A percentile compares a stretch with the other conserved stretches of the same genome.
Conservation (phyloP, 352 stramenopile species). For the Paralagenidium karlingii region DNA sequence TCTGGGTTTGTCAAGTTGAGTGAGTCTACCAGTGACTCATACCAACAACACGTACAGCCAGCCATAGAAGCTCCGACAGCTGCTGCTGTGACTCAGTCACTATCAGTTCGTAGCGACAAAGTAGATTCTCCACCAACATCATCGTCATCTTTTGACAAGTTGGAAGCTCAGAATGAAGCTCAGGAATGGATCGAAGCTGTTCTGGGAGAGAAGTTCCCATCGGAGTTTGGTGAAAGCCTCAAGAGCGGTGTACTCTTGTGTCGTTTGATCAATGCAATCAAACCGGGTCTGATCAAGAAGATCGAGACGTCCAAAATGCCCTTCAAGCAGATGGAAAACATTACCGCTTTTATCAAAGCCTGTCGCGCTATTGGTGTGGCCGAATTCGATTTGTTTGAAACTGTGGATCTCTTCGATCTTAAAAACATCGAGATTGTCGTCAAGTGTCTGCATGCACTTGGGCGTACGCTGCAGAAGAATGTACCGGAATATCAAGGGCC, state of each 20-base stretch:
- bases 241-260: slow-evolving; percentile 77
- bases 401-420: slow-evolving; percentile 79
- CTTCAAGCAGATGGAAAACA: slow-evolving; percentile 90
- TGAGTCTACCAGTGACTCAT: no score
- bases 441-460: slow-evolving; percentile 74
- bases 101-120: no score
- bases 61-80: no score
- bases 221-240: slow-evolving; percentile 53
- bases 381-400: slow-evolving; percentile 86
- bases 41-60: no score
- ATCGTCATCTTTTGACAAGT: no score
- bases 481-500: slow-evolving; percentile 54
- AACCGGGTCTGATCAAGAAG: slow-evolving; percentile 29
- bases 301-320: slow-evolving; percentile 61
- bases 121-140: no score
- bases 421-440: slow-evolving; percentile 81
- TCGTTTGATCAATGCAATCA: slow-evolving; percentile 61
- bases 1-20: no score
- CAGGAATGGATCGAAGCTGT: slow-evolving; percentile 73
- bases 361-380: slow-evolving; percentile 72
- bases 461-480: slow-evolving; percentile 62
- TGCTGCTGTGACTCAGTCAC: no score
- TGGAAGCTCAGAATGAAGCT: no score
- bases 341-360: slow-evolving; percentile 67
- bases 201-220: slow-evolving; percentile 49